These are phyloP conservation scores for Globisporangium nunn DNA, from an alignment of 352 stramenopile genomes.

Conservation along the genomic window DNA sequence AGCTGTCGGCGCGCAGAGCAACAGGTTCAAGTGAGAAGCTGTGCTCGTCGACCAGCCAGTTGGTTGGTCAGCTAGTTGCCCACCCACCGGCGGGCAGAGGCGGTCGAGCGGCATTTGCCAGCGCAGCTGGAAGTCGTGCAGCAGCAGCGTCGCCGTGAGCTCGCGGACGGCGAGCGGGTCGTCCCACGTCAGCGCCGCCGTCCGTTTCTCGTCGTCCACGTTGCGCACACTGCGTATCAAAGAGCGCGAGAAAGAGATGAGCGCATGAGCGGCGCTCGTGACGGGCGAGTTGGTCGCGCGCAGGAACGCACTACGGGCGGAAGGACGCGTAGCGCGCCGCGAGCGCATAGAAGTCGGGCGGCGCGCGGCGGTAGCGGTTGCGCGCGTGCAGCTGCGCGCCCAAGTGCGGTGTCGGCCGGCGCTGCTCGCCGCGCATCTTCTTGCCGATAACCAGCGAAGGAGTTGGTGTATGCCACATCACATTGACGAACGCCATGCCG, in stretches of 20 bases:
- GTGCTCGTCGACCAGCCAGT: not conserved
- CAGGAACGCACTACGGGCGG: slow-evolving; percentile 43
- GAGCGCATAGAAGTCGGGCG: slow-evolving; percentile 77
- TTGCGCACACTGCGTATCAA: slow-evolving; percentile 39
- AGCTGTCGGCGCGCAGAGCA: slow-evolving; percentile 29
- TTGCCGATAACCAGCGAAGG: not conserved
- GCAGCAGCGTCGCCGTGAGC: slow-evolving; percentile 89
- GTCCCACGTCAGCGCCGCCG: slow-evolving; percentile 59
- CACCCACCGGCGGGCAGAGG: slow-evolving; percentile 89
- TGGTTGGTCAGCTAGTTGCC: not conserved
- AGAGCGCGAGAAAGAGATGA: not conserved
- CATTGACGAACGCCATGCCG: not conserved
- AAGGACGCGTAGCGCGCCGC: slow-evolving; percentile 53
- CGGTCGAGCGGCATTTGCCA: slow-evolving; percentile 89
- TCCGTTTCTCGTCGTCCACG: slow-evolving; percentile 48
- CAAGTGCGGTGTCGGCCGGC: slow-evolving; percentile 51
- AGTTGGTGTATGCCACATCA: too few relatives aligned
- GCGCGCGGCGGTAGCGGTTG: slow-evolving; percentile 64
- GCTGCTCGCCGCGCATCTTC: slow-evolving; percentile 33
- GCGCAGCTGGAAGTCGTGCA: slow-evolving; percentile 87
- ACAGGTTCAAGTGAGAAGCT: not conserved
- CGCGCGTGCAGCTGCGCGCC: slow-evolving; percentile 55
- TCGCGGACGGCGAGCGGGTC: slow-evolving; percentile 70
- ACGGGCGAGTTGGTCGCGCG: too few relatives aligned
- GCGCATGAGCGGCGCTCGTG: too few relatives aligned